Evolutionary conservation across 2,329 filamentous ascomycete genomes (phyloP).

Genomic region (Diplocarpon rosae): DNA sequence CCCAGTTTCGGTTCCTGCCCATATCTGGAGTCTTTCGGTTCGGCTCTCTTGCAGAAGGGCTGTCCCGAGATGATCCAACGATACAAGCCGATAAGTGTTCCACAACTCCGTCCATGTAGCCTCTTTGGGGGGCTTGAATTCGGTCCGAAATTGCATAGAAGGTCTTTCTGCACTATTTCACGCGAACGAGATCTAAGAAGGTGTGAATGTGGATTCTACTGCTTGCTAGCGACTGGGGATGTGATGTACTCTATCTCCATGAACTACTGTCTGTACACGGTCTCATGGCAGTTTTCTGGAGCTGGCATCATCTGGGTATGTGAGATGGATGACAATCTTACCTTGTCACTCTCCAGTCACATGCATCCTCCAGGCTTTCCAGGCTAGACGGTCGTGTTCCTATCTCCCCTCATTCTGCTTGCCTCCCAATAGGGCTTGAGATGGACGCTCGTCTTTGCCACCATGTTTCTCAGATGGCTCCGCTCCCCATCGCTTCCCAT

Average conservation of each 20-base stretch:
- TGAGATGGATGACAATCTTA: not conserved
- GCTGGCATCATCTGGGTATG: not conserved
- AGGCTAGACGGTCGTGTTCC: not conserved
- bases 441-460: conserved; percentile 55
- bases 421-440: conserved; percentile 31
- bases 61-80: not conserved
- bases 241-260: not conserved
- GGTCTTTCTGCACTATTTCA: no score
- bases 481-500: conserved; percentile 50
- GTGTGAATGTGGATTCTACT: no score
- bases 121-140: not conserved
- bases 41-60: not conserved
- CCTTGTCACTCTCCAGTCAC: not conserved
- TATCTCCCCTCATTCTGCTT: no score
- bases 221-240: not conserved
- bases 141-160: no score
- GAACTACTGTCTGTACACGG: not conserved
- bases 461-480: conserved; percentile 49
- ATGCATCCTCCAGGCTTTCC: not conserved
- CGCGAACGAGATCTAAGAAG: no score
- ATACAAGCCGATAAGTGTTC: not conserved
- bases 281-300: not conserved
- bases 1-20: no score
- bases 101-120: not conserved
- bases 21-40: no score